Base-by-base conservation (phyloP, 2,329 filamentous ascomycete genomes). In the Fusarium sp. region DNA sequence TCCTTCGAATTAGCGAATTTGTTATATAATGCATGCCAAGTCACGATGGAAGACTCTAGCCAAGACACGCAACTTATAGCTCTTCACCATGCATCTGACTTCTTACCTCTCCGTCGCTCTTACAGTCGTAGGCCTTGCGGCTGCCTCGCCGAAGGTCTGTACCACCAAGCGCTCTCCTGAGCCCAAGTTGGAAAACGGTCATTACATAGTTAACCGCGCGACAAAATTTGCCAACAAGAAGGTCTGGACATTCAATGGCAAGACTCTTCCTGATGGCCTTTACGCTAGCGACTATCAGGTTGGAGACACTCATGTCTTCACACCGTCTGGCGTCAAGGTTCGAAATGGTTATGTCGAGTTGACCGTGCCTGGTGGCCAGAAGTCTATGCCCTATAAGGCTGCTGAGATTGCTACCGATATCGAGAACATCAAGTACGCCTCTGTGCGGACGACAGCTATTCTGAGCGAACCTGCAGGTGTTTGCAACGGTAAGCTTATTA, bases 391-490 rank as follows among this genome's bases (percentile, higher is more conserved):
- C 1, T 76, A 76, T 44, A 68, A 55, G 18, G 41, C 57, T 13
- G 75, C 56, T 8, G 71, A 78, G 49, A 55, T 78, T 5, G 50
- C 49, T 6, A 78, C 76, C 13, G 46, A 59, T 3, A 54, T 71
- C 10, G 23, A 62, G 1, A 78, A 78, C 55, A 78, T 78, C 42
- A 67, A 63, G 43, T 76, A 77, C 44, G 76, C 75, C 9, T 77
- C 75, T 21, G 72, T 77, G 7, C 63, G 76, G 12, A 76, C 75
- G 3, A 68, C 70, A 0, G 76, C 76, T 5, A 77, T 78, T 18
- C 57, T 78, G 2, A 75, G 60, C 4, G 73, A 77, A 11, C 68
- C 75, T 35, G 52, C 69, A 29, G 76, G 76, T 20, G 75, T 77
- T 49, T 77, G 76, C 63, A 78, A 78, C 13, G 76, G 76, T 77